Base-by-base conservation (phyloP, 306 rosid species). In the Castanea mollissima region DNA sequence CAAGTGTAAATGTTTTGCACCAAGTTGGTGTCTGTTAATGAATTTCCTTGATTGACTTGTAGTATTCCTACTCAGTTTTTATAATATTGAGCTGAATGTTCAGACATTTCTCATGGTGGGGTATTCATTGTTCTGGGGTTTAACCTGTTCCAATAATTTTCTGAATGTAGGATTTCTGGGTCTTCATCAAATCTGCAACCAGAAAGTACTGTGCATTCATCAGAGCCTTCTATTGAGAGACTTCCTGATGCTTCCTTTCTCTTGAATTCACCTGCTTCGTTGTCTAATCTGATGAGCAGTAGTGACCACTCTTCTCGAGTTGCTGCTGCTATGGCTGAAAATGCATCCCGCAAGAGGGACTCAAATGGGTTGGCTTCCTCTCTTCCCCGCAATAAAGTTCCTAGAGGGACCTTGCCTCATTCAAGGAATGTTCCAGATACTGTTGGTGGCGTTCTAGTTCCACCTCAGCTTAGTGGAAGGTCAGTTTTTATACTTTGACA, bases 391-490 rank as follows among this genome's bases (percentile, higher is more conserved):
- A 86, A 79, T 64, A 92, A 94, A 88, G 81, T 89, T 85, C 97
- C 97, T 1, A 86, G 86, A 83, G 92, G 92, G 63, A 78, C 82
- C 74, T 79, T 91, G 89, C 90, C 86, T 75, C 91, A 76, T 77
- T 86, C 97, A 59, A 91, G 84, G 86, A 85, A 72, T 85, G 80
- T 88, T 80, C 97, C 99, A 35, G 99, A 94, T 73, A 92, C 97
- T 52, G 62, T 70, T 73, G 76, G 90, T 56, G 85, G 87, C 46
- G 6, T 86, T 84, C 83, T 94, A 56, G 83, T 91, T 83, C 99
- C 99, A 20, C 99, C 99, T 71, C 99, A 94, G 88, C 90, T 94
- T 72, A 83, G 84, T 38, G 99, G 97, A 86, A 94, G 98, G 98
- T 92, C 55, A 65, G 98, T 85, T 73, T 55, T 23, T 63, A 35